Conservation (phyloP, 208 protist species). For the Jaenimonas drosophilae region DNA sequence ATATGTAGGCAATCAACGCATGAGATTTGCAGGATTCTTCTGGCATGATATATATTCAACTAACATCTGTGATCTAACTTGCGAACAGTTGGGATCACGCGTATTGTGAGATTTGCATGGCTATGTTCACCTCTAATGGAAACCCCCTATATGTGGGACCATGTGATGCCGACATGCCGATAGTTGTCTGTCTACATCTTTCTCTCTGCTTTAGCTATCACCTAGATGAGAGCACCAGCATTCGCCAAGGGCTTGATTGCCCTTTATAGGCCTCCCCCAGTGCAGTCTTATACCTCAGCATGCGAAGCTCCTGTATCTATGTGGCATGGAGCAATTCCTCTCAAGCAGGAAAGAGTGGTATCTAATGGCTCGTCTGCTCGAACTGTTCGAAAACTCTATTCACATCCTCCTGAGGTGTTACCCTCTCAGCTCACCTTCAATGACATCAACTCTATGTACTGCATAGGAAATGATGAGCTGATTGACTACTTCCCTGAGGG, state of each 20-base stretch:
- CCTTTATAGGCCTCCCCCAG: slow-evolving; percentile 39
- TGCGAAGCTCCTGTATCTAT: slow-evolving; percentile 80
- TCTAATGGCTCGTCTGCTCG: slow-evolving; percentile 36
- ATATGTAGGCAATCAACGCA: no score
- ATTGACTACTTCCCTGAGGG: slow-evolving; percentile 80
- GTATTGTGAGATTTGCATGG: no score
- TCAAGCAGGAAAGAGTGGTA: slow-evolving; percentile 53
- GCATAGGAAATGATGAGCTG: slow-evolving; percentile 84
- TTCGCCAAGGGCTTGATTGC: slow-evolving; percentile 38
- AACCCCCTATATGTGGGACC: no score
- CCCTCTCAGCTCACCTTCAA: slow-evolving; percentile 63
- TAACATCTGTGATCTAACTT: no score
- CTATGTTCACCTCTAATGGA: no score
- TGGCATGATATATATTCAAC: no score
- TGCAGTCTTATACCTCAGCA: slow-evolving; percentile 75
- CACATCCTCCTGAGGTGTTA: slow-evolving; percentile 57
- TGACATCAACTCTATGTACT: slow-evolving; percentile 88
- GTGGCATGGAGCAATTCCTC: slow-evolving; percentile 79
- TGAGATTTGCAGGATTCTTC: no score
- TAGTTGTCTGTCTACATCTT: no score
- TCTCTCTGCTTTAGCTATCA: slow-evolving; percentile 4
- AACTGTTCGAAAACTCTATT: slow-evolving; percentile 63
- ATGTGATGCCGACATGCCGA: no score
- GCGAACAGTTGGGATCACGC: no score
- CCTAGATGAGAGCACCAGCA: slow-evolving; percentile 33